These are phyloP conservation scores for Carex arenaria DNA, from an alignment of 202 grass and related monocot genomes.

Conservation along the genomic window DNA sequence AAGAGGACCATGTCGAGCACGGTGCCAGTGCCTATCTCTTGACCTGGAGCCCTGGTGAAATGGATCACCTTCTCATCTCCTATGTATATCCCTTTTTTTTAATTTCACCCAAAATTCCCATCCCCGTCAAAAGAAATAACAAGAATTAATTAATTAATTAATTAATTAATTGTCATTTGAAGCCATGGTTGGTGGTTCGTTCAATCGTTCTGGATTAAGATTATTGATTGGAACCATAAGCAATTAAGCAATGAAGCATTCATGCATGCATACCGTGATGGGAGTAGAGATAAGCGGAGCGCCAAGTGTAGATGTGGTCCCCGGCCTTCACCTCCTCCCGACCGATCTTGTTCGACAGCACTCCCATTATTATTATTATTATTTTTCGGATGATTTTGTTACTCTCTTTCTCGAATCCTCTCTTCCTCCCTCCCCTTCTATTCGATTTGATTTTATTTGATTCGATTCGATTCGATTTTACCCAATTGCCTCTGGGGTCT, in stretches of 20 bases:
- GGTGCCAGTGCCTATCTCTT: conserved; percentile 75
- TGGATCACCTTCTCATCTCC: conserved; percentile 82
- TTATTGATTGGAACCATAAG: too few relatives aligned
- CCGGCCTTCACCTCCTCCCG: conserved; percentile 41
- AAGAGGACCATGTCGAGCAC: conserved; percentile 44
- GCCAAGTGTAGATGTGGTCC: conserved; percentile 92
- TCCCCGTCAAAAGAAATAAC: too few relatives aligned
- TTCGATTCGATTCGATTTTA: too few relatives aligned
- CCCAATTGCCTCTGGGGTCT: too few relatives aligned
- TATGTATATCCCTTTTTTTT: conserved; percentile 44
- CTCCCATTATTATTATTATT: conserved; percentile 25
- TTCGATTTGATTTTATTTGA: too few relatives aligned
- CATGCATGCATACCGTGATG: conserved; percentile 50
- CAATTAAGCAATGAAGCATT: too few relatives aligned
- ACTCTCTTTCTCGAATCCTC: not conserved
- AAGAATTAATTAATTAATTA: too few relatives aligned
- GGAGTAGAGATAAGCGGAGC: conserved; percentile 66
- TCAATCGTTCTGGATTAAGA: too few relatives aligned
- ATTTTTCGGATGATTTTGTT: too few relatives aligned
- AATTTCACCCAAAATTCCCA: too few relatives aligned
- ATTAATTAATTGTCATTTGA: too few relatives aligned
- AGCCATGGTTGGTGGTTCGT: too few relatives aligned
- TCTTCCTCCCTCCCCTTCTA: not conserved
- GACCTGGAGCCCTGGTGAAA: conserved; percentile 68
- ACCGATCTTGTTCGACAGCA: conserved; percentile 64